A percentile compares a stretch with the other conserved stretches of the same genome.
Conservation (phyloP, 345 rosid genomes). For the Odontarrhena argentea region DNA sequence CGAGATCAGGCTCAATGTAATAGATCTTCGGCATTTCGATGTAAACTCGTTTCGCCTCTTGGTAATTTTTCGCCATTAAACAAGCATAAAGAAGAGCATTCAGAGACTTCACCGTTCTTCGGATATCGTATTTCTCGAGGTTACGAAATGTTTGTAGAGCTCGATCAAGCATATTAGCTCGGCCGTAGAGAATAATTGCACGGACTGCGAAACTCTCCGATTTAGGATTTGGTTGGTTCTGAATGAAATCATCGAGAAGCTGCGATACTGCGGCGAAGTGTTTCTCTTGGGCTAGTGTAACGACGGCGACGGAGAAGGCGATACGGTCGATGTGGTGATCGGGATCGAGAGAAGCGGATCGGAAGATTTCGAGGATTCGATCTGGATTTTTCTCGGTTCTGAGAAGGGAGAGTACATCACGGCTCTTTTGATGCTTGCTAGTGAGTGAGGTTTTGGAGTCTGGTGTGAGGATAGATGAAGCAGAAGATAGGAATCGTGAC, state of each 20-base stretch:
- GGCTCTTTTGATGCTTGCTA: slow-evolving; percentile 56
- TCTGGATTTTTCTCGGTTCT: slow-evolving; percentile 66
- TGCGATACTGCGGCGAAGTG: slow-evolving; percentile 51
- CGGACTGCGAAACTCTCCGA: slow-evolving; percentile 63
- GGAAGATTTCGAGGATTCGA: slow-evolving; percentile 76
- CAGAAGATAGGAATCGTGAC: slow-evolving; percentile 20
- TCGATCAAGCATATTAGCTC: slow-evolving; percentile 72
- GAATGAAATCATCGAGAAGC: slow-evolving; percentile 61
- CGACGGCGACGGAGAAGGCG: slow-evolving; percentile 68
- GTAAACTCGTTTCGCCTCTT: slow-evolving; percentile 63
- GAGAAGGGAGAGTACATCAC: slow-evolving; percentile 72
- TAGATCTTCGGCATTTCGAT: slow-evolving; percentile 56
- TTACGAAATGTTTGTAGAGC: slow-evolving; percentile 60
- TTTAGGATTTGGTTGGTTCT: slow-evolving; percentile 59
- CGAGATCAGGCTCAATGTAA: slow-evolving; percentile 58
- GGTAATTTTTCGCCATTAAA: slow-evolving; percentile 52
- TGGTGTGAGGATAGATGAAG: slow-evolving; percentile 38
- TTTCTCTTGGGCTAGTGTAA: slow-evolving; percentile 53
- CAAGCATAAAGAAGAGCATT: slow-evolving; percentile 72
- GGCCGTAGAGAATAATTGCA: slow-evolving; percentile 70
- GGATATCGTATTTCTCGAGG: slow-evolving; percentile 46
- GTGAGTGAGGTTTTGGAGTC: slow-evolving; percentile 46
- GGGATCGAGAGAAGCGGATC: slow-evolving; percentile 67
- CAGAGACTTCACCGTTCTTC: slow-evolving; percentile 57
- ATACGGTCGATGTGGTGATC: slow-evolving; percentile 59